Evolutionary conservation across 2,329 filamentous ascomycete genomes (phyloP).

Genomic region (Didymella arachidicola): DNA sequence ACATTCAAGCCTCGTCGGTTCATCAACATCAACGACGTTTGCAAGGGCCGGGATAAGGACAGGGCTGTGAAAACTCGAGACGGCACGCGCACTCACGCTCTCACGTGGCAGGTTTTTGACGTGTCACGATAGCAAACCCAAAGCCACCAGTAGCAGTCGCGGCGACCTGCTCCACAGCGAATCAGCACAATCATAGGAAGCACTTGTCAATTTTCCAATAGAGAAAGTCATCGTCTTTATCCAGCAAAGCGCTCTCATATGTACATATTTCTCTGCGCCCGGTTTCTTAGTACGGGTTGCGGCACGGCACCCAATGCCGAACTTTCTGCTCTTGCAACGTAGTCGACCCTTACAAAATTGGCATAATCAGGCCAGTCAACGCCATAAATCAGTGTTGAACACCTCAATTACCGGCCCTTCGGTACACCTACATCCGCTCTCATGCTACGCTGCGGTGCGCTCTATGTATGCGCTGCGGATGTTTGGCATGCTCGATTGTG

Average conservation of each 20-base stretch:
- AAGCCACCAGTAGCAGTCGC: background rate
- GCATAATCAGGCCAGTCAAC: no score
- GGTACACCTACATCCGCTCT: background rate
- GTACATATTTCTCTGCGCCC: background rate
- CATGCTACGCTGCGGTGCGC: background rate
- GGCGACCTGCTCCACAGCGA: background rate
- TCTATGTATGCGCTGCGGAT: background rate
- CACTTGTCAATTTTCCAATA: background rate
- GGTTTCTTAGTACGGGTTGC: slow-evolving; percentile 1
- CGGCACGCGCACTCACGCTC: slow-evolving; percentile 17
- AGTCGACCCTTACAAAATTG: background rate
- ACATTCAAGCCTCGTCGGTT: background rate
- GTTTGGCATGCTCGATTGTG: background rate
- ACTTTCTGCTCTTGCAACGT: background rate
- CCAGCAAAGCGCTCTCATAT: background rate
- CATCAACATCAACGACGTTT: slow-evolving; percentile 1
- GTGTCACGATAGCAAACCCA: slow-evolving; percentile 4
- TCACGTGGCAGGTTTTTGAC: slow-evolving; percentile 5
- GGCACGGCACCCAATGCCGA: slow-evolving; percentile 1
- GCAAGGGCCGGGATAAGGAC: slow-evolving; percentile 2
- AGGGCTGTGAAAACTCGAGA: background rate
- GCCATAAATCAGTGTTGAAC: background rate
- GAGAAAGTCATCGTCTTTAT: background rate
- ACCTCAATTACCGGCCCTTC: background rate
- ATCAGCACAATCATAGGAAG: background rate